phyloP scores from a whole-genome alignment of 352 stramenopile species.

The Pythium monospermum region DNA sequence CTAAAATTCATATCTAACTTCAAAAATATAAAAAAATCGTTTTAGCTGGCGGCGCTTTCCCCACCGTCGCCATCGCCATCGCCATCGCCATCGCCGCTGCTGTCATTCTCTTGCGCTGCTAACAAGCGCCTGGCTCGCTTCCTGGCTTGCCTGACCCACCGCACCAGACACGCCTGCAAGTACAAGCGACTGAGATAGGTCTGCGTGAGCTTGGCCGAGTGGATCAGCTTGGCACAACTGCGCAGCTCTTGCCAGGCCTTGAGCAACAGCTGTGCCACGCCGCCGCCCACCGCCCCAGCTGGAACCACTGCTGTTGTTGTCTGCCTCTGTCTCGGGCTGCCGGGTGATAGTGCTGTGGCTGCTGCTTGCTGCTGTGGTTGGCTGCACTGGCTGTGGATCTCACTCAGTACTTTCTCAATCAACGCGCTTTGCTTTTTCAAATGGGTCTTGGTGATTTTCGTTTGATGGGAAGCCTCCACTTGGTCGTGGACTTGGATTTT shows the following conservation, averaged over 20 bases:
- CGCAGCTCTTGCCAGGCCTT: constrained; percentile 58
- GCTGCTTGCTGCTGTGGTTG: constrained; percentile 11
- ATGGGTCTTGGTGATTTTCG: constrained; percentile 46
- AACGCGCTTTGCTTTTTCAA: constrained; percentile 51
- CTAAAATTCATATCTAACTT: too few species aligned
- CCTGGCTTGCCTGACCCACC: constrained; percentile 47
- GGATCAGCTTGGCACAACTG: constrained; percentile 55
- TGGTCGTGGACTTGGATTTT: constrained; percentile 42
- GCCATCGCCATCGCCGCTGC: too few species aligned
- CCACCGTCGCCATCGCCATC: too few species aligned
- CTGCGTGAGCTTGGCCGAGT: constrained; percentile 64
- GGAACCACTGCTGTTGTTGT: neutral
- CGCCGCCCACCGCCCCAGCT: too few species aligned
- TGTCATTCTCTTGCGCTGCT: too few species aligned
- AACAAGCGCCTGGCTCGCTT: constrained; percentile 20
- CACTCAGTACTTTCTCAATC: constrained; percentile 47
- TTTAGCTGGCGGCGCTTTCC: too few species aligned
- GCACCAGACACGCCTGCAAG: constrained; percentile 51
- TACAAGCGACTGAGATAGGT: constrained; percentile 62
- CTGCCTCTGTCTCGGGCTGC: neutral
- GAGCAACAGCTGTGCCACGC: constrained; percentile 15
- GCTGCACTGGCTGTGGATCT: constrained; percentile 21
- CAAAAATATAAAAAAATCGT: too few species aligned
- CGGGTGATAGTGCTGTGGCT: constrained; percentile 6
- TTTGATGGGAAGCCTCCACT: constrained; percentile 57